Base-by-base conservation (phyloP, 2,329 filamentous ascomycete genomes). In the Alternaria alternata region DNA sequence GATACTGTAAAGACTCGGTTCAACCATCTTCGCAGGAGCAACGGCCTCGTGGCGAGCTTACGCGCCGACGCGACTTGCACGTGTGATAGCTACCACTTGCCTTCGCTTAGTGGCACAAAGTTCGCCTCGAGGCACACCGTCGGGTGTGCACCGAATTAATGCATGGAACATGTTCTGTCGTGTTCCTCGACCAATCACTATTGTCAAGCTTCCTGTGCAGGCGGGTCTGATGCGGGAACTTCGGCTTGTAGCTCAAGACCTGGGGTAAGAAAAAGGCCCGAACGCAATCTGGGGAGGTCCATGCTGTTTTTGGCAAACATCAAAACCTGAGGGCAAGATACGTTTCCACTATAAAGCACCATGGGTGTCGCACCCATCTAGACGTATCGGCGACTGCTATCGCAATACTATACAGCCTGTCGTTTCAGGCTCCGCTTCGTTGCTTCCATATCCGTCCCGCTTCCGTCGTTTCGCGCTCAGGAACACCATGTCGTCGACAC, bases 311-410 rank as follows among this genome's bases (percentile, higher is more conserved):
- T 36, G 42, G 58, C 48, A 38, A 62, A 49, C 51, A 61, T 54
- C 53, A 60, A 59, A 63, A 47, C 56, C 47, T 67, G 64, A 57
- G 49, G 41, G 60, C 53, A 9, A 63, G 28, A 43, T 48, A 24
- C 43, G 38, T 39, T 53, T 62, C 49, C 43, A 59, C 59, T 74
- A 75, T 73, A 75, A 75, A 75, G 62, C 51, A 61, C 52, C 55
- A 59, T 39, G 48, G 44, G 24, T 59, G 51, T 54, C 57, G 32
- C 62, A 32, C 30, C 7, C 38, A n/a, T 41, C 5, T 18, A 39
- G 26, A 24, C 6, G 16, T 24, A 57, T 51, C 41, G 22, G 53
- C 34, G 34, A 28, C 26, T 51, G 47, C 11, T 16, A 12, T 30
- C 51, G 34, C 34, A 30, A 30, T 30, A 12, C 28, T 44, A 7